Evolutionary conservation across 495 filamentous ascomycete species (phyloP).

Genomic region (Hypomontagnella submonticulosa): DNA sequence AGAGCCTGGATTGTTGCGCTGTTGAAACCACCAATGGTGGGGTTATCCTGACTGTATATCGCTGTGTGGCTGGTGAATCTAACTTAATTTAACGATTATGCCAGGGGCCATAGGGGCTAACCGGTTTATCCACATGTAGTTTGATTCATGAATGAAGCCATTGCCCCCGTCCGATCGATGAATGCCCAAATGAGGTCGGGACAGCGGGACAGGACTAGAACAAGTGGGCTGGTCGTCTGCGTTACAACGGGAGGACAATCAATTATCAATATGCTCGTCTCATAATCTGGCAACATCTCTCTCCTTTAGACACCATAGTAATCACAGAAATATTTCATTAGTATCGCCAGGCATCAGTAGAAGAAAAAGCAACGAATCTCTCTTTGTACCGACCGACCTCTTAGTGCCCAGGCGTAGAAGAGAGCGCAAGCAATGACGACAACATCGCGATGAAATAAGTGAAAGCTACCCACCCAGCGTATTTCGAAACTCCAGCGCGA

Average conservation of each 20-base stretch:
- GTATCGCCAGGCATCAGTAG: background rate
- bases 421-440: constrained; percentile 30
- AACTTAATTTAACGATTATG: constrained; percentile 18
- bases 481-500: constrained; percentile 16
- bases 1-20: background rate
- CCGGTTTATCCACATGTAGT: constrained; percentile 2
- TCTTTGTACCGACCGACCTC: constrained; percentile 8
- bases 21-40: constrained; percentile 14
- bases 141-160: constrained; percentile 23
- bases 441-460: constrained; percentile 25
- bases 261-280: constrained; percentile 2
- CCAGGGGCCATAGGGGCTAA: constrained; percentile 8
- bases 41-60: constrained; percentile 1
- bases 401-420: background rate
- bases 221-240: constrained; percentile 3
- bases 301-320: constrained; percentile 11
- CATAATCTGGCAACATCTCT: background rate
- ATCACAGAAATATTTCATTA: background rate
- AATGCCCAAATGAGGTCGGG: constrained; percentile 8
- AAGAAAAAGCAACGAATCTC: constrained; percentile 3
- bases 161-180: constrained; percentile 17
- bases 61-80: constrained; percentile 14
- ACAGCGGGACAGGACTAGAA: constrained; percentile 5
- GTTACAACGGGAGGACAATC: constrained; percentile 17
- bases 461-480: constrained; percentile 14